Evolutionary conservation across 371 early-diverging fungal species (phyloP).

Genomic region (Rhizopus stolonifer): DNA sequence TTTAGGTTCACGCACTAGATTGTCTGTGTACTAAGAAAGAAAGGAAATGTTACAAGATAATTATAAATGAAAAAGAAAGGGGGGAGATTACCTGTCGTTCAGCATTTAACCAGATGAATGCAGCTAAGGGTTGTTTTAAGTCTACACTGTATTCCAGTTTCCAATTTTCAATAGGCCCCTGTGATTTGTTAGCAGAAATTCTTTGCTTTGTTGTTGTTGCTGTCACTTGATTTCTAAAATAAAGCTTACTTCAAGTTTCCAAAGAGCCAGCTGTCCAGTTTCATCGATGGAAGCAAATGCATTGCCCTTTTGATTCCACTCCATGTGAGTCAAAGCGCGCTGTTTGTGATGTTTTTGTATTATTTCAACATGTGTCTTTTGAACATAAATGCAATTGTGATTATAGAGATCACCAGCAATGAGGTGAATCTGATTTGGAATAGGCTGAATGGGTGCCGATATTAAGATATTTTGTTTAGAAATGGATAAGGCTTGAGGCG

Average conservation of each 20-base stretch:
- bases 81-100: slow-evolving; percentile 32
- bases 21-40: slow-evolving; percentile 8
- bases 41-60: slow-evolving; percentile 14
- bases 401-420: slow-evolving; percentile 38
- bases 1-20: slow-evolving; percentile 17
- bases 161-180: slow-evolving; percentile 41
- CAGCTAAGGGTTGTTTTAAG: slow-evolving; percentile 44
- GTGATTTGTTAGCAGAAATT: neutral
- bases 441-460: slow-evolving; percentile 27
- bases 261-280: slow-evolving; percentile 42
- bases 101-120: slow-evolving; percentile 43
- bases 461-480: slow-evolving; percentile 34
- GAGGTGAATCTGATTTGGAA: slow-evolving; percentile 21
- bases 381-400: slow-evolving; percentile 14
- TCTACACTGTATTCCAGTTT: slow-evolving; percentile 25
- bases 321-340: slow-evolving; percentile 38
- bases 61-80: neutral
- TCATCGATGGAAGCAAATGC: slow-evolving; percentile 46
- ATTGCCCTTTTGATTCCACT: slow-evolving; percentile 49
- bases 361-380: slow-evolving; percentile 27
- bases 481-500: slow-evolving; percentile 29
- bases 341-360: slow-evolving; percentile 40
- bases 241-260: slow-evolving; percentile 38
- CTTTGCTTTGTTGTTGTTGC: neutral
- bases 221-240: neutral